Conservation (phyloP, 1,284 basidiomycete species). For the Thecaphora thlaspeos region DNA sequence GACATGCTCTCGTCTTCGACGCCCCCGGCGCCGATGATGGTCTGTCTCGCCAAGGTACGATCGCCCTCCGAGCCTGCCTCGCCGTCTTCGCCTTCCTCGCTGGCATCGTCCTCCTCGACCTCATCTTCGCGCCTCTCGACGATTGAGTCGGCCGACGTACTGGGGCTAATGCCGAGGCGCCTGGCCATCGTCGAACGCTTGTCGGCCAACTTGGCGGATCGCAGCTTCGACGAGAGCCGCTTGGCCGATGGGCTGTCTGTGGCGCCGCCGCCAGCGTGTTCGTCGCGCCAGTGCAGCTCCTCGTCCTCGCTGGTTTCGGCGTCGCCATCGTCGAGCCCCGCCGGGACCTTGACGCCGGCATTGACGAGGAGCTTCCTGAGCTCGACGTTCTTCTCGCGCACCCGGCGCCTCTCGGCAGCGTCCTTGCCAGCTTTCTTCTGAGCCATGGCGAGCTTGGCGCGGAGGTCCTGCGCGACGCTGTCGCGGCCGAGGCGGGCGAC, state of each 20-base stretch:
- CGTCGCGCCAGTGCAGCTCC: conserved; percentile 28
- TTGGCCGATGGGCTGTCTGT: conserved; percentile 24
- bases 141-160: conserved; percentile 35
- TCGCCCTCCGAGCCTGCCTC: conserved; percentile 2
- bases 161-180: conserved; percentile 22
- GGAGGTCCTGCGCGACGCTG: conserved; percentile 46
- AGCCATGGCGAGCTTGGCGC: conserved; percentile 46
- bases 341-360: conserved; percentile 40
- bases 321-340: conserved; percentile 31
- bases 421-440: conserved; percentile 52
- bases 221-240: conserved; percentile 10
- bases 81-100: conserved; percentile 1
- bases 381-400: conserved; percentile 48
- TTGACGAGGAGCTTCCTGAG: conserved; percentile 39
- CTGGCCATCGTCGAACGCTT: conserved; percentile 13
- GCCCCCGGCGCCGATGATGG: conserved; percentile 5
- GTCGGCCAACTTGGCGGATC: conserved; percentile 10
- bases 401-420: conserved; percentile 44
- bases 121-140: conserved; percentile 15
- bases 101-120: conserved; percentile 7
- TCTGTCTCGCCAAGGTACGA: not conserved
- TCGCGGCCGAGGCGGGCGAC: conserved; percentile 33
- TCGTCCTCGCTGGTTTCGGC: conserved; percentile 44
- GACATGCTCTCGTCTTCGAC: not conserved
- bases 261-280: conserved; percentile 8